Conservation (phyloP, 371 early-diverging fungal genomes). For the Gilbertella persicaria region DNA sequence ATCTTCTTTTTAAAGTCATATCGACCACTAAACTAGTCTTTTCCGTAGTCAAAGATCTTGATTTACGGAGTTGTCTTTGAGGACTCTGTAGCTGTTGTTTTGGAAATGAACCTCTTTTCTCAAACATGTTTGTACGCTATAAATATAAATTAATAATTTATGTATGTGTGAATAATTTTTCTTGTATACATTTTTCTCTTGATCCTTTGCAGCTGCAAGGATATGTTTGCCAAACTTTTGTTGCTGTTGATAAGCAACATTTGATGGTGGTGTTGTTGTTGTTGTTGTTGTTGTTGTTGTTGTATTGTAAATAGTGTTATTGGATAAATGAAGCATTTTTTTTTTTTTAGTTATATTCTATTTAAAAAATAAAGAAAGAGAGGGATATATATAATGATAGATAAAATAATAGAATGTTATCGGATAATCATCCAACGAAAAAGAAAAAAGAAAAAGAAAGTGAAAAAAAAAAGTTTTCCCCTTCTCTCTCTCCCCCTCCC, state of each 20-base stretch:
- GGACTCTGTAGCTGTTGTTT: background rate
- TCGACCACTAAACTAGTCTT: slow-evolving; percentile 26
- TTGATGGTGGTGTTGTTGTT: slow-evolving; percentile 5
- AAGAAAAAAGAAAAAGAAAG: background rate
- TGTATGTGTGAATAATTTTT: background rate
- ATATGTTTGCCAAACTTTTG: slow-evolving; percentile 18
- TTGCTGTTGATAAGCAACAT: slow-evolving; percentile 2
- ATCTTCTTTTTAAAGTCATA: slow-evolving; percentile 45
- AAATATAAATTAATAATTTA: background rate
- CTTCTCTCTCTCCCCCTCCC: too few species aligned
- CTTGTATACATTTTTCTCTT: slow-evolving; percentile 17
- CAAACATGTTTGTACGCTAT: slow-evolving; percentile 1
- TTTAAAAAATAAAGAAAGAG: background rate
- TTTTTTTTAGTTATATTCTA: background rate
- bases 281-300: slow-evolving; percentile 13
- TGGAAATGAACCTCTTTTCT: slow-evolving; percentile 8
- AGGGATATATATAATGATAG: background rate
- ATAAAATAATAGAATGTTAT: background rate
- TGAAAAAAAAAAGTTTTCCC: too few species aligned
- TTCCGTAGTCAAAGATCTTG: slow-evolving; percentile 43
- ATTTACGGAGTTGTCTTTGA: slow-evolving; percentile 31
- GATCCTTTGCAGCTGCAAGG: slow-evolving; percentile 27
- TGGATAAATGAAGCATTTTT: slow-evolving; percentile 21
- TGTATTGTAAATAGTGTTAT: slow-evolving; percentile 13
- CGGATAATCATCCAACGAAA: background rate